A percentile compares a stretch with the other conserved stretches of the same genome.
Conservation (phyloP, 2,329 filamentous ascomycete species). For the Xylariaceae sp. region DNA sequence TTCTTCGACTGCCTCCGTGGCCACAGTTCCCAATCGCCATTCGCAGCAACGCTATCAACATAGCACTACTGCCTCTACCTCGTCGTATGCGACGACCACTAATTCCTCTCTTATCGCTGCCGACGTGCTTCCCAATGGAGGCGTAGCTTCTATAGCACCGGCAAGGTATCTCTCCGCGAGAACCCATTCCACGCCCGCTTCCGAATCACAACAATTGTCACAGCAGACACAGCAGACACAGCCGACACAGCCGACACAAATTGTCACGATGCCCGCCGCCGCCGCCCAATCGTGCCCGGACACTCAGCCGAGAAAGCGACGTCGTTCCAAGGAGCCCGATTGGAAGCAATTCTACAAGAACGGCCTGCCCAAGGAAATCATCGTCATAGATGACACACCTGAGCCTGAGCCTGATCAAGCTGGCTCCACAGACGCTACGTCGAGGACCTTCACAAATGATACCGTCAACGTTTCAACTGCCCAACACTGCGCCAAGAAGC, state of each 20-base stretch:
- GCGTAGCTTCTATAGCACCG: conserved; percentile 31
- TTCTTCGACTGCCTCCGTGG: conserved; percentile 35
- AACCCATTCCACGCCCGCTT: conserved; percentile 32
- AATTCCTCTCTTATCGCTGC: conserved; percentile 23
- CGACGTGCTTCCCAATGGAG: conserved; percentile 34
- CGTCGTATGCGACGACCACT: conserved; percentile 25
- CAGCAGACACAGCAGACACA: neutral
- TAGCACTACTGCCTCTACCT: conserved; percentile 11
- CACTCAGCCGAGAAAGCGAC: conserved; percentile 43
- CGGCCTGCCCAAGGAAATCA: conserved; percentile 76
- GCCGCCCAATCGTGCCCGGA: conserved; percentile 26
- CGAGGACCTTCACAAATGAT: conserved; percentile 36
- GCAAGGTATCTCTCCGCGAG: conserved; percentile 30
- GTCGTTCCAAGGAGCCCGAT: conserved; percentile 61
- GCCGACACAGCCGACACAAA: neutral
- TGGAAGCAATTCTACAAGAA: conserved; percentile 81
- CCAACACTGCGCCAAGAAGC: conserved; percentile 64
- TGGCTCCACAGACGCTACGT: conserved; percentile 23
- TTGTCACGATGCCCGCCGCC: conserved; percentile 35
- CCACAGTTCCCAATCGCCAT: conserved; percentile 27
- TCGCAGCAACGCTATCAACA: conserved; percentile 23
- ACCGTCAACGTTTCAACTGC: conserved; percentile 30
- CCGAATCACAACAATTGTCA: conserved; percentile 28
- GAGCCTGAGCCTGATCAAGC: conserved; percentile 42
- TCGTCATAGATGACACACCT: conserved; percentile 72